Conservation (phyloP, 208 protist genomes). For the Crithidia mellificae region DNA sequence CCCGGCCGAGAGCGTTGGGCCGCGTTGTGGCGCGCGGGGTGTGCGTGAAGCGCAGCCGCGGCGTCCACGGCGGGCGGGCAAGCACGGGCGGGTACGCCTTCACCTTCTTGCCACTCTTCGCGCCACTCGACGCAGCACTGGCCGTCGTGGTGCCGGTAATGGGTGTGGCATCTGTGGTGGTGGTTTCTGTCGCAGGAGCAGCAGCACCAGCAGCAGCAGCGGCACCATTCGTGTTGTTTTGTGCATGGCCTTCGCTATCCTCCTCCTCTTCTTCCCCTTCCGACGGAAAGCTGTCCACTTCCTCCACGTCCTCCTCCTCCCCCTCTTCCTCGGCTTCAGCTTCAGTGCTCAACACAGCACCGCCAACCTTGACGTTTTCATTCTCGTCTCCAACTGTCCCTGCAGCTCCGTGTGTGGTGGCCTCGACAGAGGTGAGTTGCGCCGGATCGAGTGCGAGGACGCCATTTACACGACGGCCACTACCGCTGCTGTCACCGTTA, state of each 20-base stretch:
- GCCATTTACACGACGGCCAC: not conserved
- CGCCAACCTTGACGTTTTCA: too few relatives aligned
- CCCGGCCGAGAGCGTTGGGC: not conserved
- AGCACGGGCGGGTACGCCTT: not conserved
- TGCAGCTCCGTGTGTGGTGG: not conserved
- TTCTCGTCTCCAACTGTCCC: too few relatives aligned
- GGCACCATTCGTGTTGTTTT: not conserved
- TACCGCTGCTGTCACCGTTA: too few relatives aligned
- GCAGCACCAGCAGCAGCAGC: not conserved
- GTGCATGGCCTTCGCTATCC: not conserved
- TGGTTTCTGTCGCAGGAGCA: too few relatives aligned
- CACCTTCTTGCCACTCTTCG: too few relatives aligned
- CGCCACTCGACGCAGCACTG: too few relatives aligned
- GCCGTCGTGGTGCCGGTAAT: too few relatives aligned
- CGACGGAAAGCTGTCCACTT: not conserved
- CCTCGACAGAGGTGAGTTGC: not conserved
- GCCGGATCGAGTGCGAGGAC: not conserved
- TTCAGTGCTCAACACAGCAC: too few relatives aligned
- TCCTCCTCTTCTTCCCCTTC: too few relatives aligned
- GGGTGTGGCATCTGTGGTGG: too few relatives aligned
- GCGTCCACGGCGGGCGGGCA: constrained; percentile 7
- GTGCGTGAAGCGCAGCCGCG: constrained; percentile 17
- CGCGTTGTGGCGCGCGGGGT: constrained; percentile 14
- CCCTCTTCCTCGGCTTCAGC: too few relatives aligned
- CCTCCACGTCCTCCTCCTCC: not conserved